These are phyloP conservation scores for Lachnellula arida DNA, from an alignment of 2,329 filamentous ascomycete species.

Conservation along the genomic window DNA sequence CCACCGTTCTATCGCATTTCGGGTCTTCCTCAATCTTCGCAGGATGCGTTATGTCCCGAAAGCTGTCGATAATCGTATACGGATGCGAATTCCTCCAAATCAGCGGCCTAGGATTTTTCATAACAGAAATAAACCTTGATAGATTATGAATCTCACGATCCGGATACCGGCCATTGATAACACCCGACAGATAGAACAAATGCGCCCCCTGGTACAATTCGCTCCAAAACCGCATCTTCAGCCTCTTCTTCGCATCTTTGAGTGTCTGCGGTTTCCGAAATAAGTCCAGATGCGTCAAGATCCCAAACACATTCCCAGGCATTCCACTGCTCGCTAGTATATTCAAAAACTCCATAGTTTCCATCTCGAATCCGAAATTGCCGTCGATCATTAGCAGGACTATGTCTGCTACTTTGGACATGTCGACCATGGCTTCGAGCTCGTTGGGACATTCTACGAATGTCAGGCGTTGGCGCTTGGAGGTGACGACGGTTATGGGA, in stretches of 20 bases:
- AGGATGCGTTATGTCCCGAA: constrained; percentile 91
- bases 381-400: constrained; percentile 97
- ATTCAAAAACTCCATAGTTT: constrained; percentile 99
- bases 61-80: constrained; percentile 88
- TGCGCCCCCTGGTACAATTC: constrained; percentile 97
- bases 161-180: constrained; percentile 94
- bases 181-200: constrained; percentile 92
- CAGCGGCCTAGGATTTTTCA: constrained; percentile 97
- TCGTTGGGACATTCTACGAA: constrained; percentile 98
- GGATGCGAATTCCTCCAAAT: constrained; percentile 96
- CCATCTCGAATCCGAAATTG: constrained; percentile 99
- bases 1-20: constrained; percentile 86
- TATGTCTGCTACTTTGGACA: constrained; percentile 96
- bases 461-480: constrained; percentile 89
- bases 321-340: constrained; percentile 91
- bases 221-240: constrained; percentile 95
- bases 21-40: constrained; percentile 83
- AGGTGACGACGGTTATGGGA: constrained; percentile 92
- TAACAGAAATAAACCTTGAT: constrained; percentile 90
- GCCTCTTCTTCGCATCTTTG: constrained; percentile 88
- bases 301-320: constrained; percentile 97
- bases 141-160: constrained; percentile 95
- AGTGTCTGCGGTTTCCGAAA: constrained; percentile 91
- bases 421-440: constrained; percentile 92
- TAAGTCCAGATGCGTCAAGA: constrained; percentile 91